Conservation (phyloP, 2,329 filamentous ascomycete species). For the Rhynchosporium graminicola region DNA sequence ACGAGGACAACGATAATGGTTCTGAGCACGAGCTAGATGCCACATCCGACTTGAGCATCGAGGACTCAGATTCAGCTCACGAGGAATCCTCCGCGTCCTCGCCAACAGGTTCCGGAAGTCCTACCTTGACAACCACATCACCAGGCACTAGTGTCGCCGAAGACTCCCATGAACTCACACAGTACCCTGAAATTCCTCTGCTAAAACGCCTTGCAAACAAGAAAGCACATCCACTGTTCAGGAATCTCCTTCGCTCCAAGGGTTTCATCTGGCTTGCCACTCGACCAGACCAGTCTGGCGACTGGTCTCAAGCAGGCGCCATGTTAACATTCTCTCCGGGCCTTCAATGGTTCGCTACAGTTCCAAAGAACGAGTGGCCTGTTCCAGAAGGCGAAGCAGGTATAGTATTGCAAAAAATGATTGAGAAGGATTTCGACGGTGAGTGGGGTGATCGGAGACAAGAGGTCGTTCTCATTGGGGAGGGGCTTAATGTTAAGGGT, state of each 20-base stretch:
- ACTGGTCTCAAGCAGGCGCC: conserved; percentile 48
- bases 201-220: conserved; percentile 41
- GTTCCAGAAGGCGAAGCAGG: conserved; percentile 1
- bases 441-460: conserved; percentile 13
- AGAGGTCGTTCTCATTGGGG: conserved; percentile 14
- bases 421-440: conserved; percentile 20
- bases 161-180: conserved; percentile 36
- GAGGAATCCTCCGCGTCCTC: background rate
- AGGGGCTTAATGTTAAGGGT: background rate
- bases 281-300: conserved; percentile 45
- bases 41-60: background rate
- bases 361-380: conserved; percentile 18
- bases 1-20: conserved; percentile 35
- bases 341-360: conserved; percentile 23
- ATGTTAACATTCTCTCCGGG: conserved; percentile 42
- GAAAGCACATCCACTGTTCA: conserved; percentile 42
- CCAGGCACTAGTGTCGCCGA: conserved; percentile 26
- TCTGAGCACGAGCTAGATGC: conserved; percentile 7
- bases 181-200: conserved; percentile 28
- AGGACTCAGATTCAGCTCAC: conserved; percentile 8
- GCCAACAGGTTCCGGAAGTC: background rate
- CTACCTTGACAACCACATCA: conserved; percentile 2
- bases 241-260: conserved; percentile 45
- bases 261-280: conserved; percentile 49
- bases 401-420: conserved; percentile 15